Evolutionary conservation across 768 basidiomycete species (phyloP).

Genomic region (Leccinum uliginosum): DNA sequence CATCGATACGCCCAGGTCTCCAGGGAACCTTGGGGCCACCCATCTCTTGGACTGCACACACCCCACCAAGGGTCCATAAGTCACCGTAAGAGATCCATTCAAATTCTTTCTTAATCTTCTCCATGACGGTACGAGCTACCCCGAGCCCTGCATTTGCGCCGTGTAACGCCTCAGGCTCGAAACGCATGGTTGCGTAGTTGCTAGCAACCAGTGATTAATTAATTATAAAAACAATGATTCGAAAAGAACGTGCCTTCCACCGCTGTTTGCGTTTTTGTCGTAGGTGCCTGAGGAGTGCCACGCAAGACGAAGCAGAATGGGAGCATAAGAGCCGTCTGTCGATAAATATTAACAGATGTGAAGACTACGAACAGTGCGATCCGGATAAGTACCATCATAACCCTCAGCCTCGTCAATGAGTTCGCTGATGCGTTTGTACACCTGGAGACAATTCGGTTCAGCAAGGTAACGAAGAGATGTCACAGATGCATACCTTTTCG

Average conservation of each 20-base stretch:
- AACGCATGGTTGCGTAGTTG: slow-evolving; percentile 99
- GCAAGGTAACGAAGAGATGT: background rate
- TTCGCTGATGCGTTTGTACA: slow-evolving; percentile 87
- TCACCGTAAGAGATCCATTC: slow-evolving; percentile 96
- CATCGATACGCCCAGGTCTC: slow-evolving; percentile 91
- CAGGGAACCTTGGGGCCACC: slow-evolving; percentile 90
- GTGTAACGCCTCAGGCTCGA: slow-evolving; percentile 82
- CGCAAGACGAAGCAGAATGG: slow-evolving; percentile 83
- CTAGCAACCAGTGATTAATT: slow-evolving; percentile 32
- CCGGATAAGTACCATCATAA: slow-evolving; percentile 72
- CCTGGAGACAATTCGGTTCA: slow-evolving; percentile 37
- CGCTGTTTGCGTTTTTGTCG: slow-evolving; percentile 71
- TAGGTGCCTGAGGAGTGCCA: slow-evolving; percentile 96
- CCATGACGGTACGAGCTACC: slow-evolving; percentile 78
- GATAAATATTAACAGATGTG: background rate
- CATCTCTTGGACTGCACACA: slow-evolving; percentile 90
- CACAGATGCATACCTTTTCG: slow-evolving; percentile 58
- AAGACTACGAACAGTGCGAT: background rate
- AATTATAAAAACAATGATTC: background rate
- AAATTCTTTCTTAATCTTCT: slow-evolving; percentile 82
- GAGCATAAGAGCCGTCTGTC: slow-evolving; percentile 83
- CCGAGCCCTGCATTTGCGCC: slow-evolving; percentile 80
- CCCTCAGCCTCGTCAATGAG: slow-evolving; percentile 60
- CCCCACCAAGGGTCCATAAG: slow-evolving; percentile 94
- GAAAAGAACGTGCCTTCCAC: slow-evolving; percentile 59